These are phyloP conservation scores for Lolium perenne DNA, from an alignment of 176 grass and related monocot genomes.

Conservation along the genomic window DNA sequence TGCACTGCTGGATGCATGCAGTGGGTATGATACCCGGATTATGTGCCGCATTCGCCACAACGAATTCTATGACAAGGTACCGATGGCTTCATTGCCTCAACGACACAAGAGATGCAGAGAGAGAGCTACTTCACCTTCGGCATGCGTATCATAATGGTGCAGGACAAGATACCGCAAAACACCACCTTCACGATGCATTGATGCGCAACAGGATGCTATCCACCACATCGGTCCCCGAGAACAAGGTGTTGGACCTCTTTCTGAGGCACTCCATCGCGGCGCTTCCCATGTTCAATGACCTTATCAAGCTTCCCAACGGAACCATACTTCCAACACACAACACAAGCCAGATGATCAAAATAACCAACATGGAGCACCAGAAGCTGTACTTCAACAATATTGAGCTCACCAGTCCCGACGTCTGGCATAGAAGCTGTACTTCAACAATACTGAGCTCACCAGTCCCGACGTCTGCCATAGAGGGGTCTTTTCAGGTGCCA, in stretches of 20 bases:
- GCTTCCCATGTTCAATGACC: conserved; percentile 44
- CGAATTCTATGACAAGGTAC: too few relatives aligned
- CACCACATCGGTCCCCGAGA: conserved; percentile 39
- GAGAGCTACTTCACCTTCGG: conserved; percentile 63
- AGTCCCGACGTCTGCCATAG: conserved; percentile 47
- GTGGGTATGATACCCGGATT: too few relatives aligned
- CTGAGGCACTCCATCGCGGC: conserved; percentile 53
- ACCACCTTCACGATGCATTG: conserved; percentile 58
- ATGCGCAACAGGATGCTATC: conserved; percentile 52
- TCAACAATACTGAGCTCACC: conserved; percentile 34
- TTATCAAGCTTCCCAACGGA: conserved; percentile 58
- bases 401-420: too few relatives aligned
- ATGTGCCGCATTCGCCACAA: too few relatives aligned
- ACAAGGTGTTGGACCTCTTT: conserved; percentile 55
- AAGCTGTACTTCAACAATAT: conserved; percentile 60
- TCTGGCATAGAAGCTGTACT: too few relatives aligned
- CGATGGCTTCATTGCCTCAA: conserved; percentile 4
- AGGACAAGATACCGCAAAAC: conserved; percentile 53
- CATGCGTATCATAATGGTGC: conserved; percentile 72
- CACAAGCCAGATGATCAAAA: conserved; percentile 45
- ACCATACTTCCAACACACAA: conserved; percentile 54
- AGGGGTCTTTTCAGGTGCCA: conserved; percentile 61
- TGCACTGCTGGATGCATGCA: too few relatives aligned
- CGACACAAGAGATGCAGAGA: conserved; percentile 56
- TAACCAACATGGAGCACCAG: conserved; percentile 42